A percentile compares a stretch with the other conserved stretches of the same genome.
These are phyloP conservation scores for Wallacemonas sp. DNA, from an alignment of 208 protist genomes.

Conservation along the genomic window DNA sequence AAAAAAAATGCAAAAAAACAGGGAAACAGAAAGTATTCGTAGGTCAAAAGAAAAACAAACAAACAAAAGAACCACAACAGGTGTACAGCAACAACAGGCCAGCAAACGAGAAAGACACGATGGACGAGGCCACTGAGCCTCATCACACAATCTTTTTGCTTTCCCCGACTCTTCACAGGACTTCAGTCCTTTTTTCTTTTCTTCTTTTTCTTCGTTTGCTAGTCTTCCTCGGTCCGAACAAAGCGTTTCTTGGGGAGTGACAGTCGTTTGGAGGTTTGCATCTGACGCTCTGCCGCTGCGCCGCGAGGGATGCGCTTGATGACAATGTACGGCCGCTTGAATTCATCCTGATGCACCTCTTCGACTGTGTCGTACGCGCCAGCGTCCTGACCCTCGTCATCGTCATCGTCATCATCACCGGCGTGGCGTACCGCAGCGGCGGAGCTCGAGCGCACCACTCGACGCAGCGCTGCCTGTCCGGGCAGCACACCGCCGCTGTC, in stretches of 20 bases:
- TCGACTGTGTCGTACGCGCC: conserved; percentile 43
- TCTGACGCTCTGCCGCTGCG: conserved; percentile 49
- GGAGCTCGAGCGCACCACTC: conserved; percentile 9
- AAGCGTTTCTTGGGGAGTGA: conserved; percentile 52
- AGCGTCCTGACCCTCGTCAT: neutral
- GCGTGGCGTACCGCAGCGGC: too few species aligned
- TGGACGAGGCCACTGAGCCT: too few species aligned
- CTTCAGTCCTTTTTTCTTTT: conserved; percentile 3
- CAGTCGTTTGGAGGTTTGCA: conserved; percentile 47
- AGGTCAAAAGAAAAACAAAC: too few species aligned
- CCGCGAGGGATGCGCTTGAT: conserved; percentile 55
- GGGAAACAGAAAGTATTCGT: too few species aligned
- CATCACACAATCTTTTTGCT: too few species aligned
- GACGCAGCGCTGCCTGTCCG: conserved; percentile 34
- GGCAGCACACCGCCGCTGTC: conserved; percentile 28
- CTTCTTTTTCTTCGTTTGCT: neutral
- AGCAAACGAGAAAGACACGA: too few species aligned
- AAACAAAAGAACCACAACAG: too few species aligned
- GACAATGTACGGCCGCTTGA: conserved; percentile 69
- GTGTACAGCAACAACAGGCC: too few species aligned
- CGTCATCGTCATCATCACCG: conserved; percentile 17
- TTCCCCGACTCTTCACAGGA: too few species aligned
- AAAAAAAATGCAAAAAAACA: conserved; percentile 11
- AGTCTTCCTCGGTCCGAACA: conserved; percentile 30
- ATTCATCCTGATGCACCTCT: conserved; percentile 76